Percentiles rank a stretch among this genome's conserved stretches.
These are phyloP conservation scores for Lipomyces orientalis DNA, from an alignment of 805 yeast genomes.

Conservation along the genomic window DNA sequence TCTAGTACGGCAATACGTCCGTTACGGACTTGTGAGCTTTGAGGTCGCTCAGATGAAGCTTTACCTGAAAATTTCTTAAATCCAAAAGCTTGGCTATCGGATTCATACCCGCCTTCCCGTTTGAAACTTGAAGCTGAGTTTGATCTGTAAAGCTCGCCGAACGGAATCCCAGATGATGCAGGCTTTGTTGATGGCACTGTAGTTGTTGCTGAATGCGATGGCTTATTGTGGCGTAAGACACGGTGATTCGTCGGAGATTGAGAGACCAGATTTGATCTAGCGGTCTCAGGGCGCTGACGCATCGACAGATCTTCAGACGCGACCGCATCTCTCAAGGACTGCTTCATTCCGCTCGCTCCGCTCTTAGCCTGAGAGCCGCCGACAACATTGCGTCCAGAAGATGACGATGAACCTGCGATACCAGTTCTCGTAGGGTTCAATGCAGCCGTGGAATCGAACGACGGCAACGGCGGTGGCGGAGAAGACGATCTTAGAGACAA, in stretches of 20 bases:
- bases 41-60: not conserved
- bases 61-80: constrained; percentile 8
- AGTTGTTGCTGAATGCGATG: not conserved
- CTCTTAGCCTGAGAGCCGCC: not conserved
- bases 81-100: constrained; percentile 16
- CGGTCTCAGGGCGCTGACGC: not conserved
- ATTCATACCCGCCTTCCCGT: constrained; percentile 10
- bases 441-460: constrained; percentile 1
- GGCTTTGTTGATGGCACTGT: not conserved
- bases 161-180: not conserved
- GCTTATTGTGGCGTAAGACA: not conserved
- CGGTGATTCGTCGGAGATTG: not conserved
- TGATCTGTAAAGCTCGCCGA: constrained; percentile 11
- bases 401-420: constrained; percentile 16
- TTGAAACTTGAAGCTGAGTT: constrained; percentile 21
- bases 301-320: not conserved
- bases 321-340: constrained; percentile 12
- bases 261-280: not conserved
- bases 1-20: not conserved
- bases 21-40: not conserved
- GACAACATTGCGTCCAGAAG: constrained; percentile 11
- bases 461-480: not conserved
- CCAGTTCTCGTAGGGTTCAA: constrained; percentile 5
- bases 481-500: not conserved
- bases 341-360: constrained; percentile 8